Base-by-base conservation (phyloP, 2,329 filamentous ascomycete species). In the Microdochium nivale region DNA sequence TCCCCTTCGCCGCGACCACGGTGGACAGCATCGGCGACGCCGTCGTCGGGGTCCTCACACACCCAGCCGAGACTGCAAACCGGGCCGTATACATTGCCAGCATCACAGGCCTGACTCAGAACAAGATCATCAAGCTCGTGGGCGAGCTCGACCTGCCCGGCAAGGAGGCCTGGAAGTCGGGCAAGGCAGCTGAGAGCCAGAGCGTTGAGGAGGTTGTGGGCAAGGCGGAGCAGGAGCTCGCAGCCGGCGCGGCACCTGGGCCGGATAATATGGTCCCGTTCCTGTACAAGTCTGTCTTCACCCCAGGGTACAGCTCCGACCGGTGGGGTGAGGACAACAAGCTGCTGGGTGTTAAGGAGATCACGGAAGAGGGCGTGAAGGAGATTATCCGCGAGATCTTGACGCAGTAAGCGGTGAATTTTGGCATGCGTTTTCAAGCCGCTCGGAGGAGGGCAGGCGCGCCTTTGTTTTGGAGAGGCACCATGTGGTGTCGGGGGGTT, bases 81-180 rank as follows among this genome's bases (percentile, higher is more conserved):
- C 68, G 75, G 48, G 72, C 74, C 53, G 63, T 84, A 25, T 78
- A 73, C 53, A 60, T 83, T 11, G 72, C 74, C 11, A 76, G 71
- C 2, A 74, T 77, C 49, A n/a, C n/a, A n/a, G 67, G 68, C 14
- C 70, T 73, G 0, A 74, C 72, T 0, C 77, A 81, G 62, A 74
- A 73, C 2, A 67, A 80, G 48, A 62, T 84, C 2, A 59, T 82
- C 2, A 64, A 54, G 25, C 48, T 56, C 2, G 57, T 55, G 1
- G 58, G 61, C 50, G 62, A 62, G 51, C 52, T 50, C 21, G 61
- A 61, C 49, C 51, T 50, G 23, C 53, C 54, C n/a, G 59, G 59
- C 1, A 5, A 51, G 14, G 52, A 58, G 2, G 60, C 58, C 25
- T 61, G 67, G 55, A 63, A 56, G 8, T 53, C 55, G 11, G 59